Percentiles rank a stretch among this genome's conserved stretches.
These are phyloP conservation scores for Barnettozyma californica DNA, from an alignment of 805 yeast species.

Conservation along the genomic window DNA sequence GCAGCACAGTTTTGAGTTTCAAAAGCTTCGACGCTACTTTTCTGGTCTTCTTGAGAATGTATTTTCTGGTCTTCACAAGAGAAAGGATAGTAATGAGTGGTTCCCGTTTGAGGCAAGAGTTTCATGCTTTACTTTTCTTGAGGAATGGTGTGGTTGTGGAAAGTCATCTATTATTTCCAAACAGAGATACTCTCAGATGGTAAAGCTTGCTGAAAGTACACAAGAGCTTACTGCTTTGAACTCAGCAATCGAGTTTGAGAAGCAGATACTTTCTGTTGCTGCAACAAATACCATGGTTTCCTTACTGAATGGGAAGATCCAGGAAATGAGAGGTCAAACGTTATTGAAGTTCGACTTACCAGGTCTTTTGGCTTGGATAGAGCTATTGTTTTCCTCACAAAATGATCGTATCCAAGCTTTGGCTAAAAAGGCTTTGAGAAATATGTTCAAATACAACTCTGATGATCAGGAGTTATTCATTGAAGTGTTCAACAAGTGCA, in stretches of 20 bases:
- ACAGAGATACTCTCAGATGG: slow-evolving; percentile 59
- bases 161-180: slow-evolving; percentile 52
- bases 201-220: slow-evolving; percentile 34
- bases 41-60: slow-evolving; percentile 76
- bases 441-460: slow-evolving; percentile 57
- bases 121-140: slow-evolving; percentile 73
- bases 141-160: slow-evolving; percentile 95
- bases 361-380: slow-evolving; percentile 75
- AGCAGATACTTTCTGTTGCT: slow-evolving; percentile 59
- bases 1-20: slow-evolving; percentile 66
- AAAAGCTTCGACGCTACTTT: slow-evolving; percentile 74
- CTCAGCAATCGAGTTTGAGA: slow-evolving; percentile 78
- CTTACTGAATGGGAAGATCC: slow-evolving; percentile 69
- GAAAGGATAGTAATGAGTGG: slow-evolving; percentile 43
- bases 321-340: slow-evolving; percentile 42
- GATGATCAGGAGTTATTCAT: slow-evolving; percentile 44
- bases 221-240: slow-evolving; percentile 44
- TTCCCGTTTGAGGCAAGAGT: slow-evolving; percentile 84
- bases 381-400: slow-evolving; percentile 55
- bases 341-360: slow-evolving; percentile 66
- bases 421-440: slow-evolving; percentile 68
- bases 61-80: slow-evolving; percentile 48
- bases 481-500: slow-evolving; percentile 70
- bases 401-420: slow-evolving; percentile 52
- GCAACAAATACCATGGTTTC: slow-evolving; percentile 83